Conservation (phyloP, 257 asterid genomes). For the Primulina tabacum region DNA sequence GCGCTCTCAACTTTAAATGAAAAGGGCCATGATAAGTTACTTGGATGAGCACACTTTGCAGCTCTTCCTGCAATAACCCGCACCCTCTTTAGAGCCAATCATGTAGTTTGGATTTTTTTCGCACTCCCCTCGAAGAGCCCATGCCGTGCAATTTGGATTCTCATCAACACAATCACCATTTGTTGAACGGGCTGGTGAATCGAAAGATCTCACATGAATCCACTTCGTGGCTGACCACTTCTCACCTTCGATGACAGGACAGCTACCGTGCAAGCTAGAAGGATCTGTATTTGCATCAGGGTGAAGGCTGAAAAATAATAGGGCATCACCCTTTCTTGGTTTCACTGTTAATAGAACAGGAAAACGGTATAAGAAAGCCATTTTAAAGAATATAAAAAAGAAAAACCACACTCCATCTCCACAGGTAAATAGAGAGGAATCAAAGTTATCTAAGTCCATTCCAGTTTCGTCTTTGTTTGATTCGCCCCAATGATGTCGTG, state of each 20-base stretch:
- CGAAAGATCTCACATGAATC: constrained; percentile 75
- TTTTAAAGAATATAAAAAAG: no score
- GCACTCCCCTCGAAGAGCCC: constrained; percentile 81
- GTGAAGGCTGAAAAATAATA: constrained; percentile 85
- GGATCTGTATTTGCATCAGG: constrained; percentile 69
- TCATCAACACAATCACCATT: constrained; percentile 42
- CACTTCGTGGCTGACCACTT: constrained; percentile 95
- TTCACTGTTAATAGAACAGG: constrained; percentile 47
- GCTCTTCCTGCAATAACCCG: constrained; percentile 67
- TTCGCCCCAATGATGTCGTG: neutral
- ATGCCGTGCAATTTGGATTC: constrained; percentile 43
- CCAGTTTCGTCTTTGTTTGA: neutral
- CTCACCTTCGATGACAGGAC: constrained; percentile 87
- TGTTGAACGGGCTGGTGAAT: constrained; percentile 8
- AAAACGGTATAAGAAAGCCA: neutral
- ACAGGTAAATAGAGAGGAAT: neutral
- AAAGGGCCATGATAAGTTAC: constrained; percentile 3
- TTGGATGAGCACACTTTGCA: constrained; percentile 61
- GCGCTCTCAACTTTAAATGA: neutral
- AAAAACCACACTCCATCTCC: neutral
- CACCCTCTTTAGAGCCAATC: constrained; percentile 38
- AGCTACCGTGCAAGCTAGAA: constrained; percentile 83
- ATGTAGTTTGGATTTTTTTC: constrained; percentile 52
- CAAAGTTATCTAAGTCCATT: neutral
- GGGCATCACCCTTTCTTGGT: constrained; percentile 73